Evolutionary conservation across 2,329 filamentous ascomycete genomes (phyloP).

Genomic region (Beauveria scarabaeidicola): DNA sequence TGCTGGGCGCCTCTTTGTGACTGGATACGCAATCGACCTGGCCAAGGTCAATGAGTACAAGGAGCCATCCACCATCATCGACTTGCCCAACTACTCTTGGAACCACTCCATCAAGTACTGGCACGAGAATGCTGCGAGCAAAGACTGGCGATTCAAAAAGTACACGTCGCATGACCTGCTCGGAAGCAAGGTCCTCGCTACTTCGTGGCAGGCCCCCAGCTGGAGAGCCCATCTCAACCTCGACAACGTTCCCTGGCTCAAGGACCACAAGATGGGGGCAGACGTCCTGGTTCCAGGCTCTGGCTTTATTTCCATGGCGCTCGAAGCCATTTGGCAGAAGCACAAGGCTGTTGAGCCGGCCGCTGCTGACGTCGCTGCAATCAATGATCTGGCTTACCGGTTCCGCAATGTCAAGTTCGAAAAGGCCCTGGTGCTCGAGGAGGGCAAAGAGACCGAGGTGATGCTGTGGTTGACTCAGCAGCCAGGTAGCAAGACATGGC

Average conservation of each 20-base stretch:
- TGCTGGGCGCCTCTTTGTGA: not conserved
- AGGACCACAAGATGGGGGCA: slow-evolving; percentile 32
- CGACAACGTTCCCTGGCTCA: slow-evolving; percentile 34
- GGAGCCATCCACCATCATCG: slow-evolving; percentile 8
- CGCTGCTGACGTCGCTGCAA: not conserved
- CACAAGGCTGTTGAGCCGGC: slow-evolving; percentile 4
- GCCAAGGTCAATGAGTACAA: slow-evolving; percentile 1
- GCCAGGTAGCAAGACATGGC: not conserved
- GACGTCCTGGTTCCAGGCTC: slow-evolving; percentile 35
- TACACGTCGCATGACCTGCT: slow-evolving; percentile 22
- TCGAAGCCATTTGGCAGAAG: slow-evolving; percentile 27
- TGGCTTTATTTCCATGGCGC: slow-evolving; percentile 34
- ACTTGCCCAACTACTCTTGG: slow-evolving; percentile 21
- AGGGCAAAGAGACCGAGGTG: not conserved
- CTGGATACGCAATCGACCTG: slow-evolving; percentile 9
- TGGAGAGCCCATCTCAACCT: slow-evolving; percentile 33
- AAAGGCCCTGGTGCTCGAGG: not conserved
- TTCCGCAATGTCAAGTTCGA: slow-evolving; percentile 8
- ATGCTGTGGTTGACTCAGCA: not conserved
- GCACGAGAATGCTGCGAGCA: slow-evolving; percentile 17
- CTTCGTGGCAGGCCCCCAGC: slow-evolving; percentile 22
- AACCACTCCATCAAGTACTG: slow-evolving; percentile 15
- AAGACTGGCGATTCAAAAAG: slow-evolving; percentile 17
- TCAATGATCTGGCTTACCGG: not conserved
- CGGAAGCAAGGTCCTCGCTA: slow-evolving; percentile 21